A percentile compares a stretch with the other conserved stretches of the same genome.
Conservation (phyloP, 768 basidiomycete genomes). For the Mycena rebaudengoi region DNA sequence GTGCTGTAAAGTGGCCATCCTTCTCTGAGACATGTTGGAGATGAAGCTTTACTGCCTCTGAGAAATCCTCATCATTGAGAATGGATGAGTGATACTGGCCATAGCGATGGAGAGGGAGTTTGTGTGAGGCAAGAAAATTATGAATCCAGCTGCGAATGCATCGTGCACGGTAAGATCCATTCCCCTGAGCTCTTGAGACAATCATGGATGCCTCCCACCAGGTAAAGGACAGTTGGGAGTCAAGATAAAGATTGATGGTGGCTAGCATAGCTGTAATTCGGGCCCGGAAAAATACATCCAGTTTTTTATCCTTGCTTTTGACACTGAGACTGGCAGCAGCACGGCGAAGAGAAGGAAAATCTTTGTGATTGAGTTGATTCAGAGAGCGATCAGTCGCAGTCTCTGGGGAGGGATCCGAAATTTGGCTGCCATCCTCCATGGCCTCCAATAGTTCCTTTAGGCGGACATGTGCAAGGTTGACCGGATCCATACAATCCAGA, state of each 20-base stretch:
- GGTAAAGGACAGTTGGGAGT: no score
- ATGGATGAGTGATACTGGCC: conserved; percentile 1
- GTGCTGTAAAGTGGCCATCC: conserved; percentile 3
- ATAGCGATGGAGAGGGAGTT: conserved; percentile 2
- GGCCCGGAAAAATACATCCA: conserved; percentile 27
- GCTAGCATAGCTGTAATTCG: conserved; percentile 23
- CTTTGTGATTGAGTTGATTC: conserved; percentile 12
- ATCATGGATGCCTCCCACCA: conserved; percentile 23
- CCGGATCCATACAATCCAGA: conserved; percentile 5
- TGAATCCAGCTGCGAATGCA: conserved; percentile 11
- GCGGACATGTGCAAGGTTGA: conserved; percentile 3
- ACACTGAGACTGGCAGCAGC: no score
- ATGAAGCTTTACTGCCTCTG: neutral
- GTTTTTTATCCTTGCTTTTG: no score
- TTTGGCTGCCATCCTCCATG: neutral
- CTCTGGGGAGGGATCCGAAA: neutral
- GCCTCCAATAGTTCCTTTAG: neutral
- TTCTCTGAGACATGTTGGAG: neutral
- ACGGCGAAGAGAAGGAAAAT: conserved; percentile 15
- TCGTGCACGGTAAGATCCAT: conserved; percentile 10
- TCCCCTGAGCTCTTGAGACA: conserved; percentile 22
- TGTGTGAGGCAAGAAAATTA: neutral
- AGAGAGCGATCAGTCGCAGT: conserved; percentile 13
- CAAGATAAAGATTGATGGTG: conserved; percentile 25
- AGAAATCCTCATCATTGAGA: no score